phyloP scores from a whole-genome alignment of 768 basidiomycete genomes.

The Tylopilus plumbeoviolaceoides region DNA sequence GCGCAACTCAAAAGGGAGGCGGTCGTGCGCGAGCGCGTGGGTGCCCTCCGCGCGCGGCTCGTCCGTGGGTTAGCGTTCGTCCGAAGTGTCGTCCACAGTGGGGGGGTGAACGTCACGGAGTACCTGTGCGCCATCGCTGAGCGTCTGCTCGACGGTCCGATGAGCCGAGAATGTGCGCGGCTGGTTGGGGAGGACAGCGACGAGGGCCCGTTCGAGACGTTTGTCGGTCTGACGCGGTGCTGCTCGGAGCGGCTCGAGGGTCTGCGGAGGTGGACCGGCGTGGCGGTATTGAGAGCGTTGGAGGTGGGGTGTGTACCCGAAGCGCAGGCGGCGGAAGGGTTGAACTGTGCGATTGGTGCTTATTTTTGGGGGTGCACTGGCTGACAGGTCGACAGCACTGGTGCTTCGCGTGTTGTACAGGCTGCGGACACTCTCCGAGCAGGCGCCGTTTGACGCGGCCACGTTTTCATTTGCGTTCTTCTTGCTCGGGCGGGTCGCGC shows the following conservation, averaged over 20 bases:
- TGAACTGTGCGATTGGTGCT: conserved; percentile 35
- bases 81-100: conserved; percentile 46
- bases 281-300: conserved; percentile 77
- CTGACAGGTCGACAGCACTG: conserved; percentile 44
- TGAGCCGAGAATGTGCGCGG: conserved; percentile 47
- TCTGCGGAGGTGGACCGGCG: conserved; percentile 68
- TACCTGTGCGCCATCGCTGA: conserved; percentile 57
- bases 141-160: conserved; percentile 62
- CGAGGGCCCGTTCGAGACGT: conserved; percentile 57
- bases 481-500: conserved; percentile 64
- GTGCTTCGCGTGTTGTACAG: conserved; percentile 84
- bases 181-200: conserved; percentile 51
- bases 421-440: conserved; percentile 75
- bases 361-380: background rate
- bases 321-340: conserved; percentile 65
- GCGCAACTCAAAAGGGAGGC: conserved; percentile 82
- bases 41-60: conserved; percentile 48
- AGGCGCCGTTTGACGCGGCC: conserved; percentile 76
- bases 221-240: conserved; percentile 63
- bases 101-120: conserved; percentile 44
- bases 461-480: conserved; percentile 83
- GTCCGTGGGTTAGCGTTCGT: conserved; percentile 70
- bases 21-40: conserved; percentile 58
- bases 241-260: conserved; percentile 72
- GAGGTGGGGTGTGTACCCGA: conserved; percentile 65